Evolutionary conservation across 1,284 basidiomycete species (phyloP).

Genomic region (Papiliotrema flavescens): DNA sequence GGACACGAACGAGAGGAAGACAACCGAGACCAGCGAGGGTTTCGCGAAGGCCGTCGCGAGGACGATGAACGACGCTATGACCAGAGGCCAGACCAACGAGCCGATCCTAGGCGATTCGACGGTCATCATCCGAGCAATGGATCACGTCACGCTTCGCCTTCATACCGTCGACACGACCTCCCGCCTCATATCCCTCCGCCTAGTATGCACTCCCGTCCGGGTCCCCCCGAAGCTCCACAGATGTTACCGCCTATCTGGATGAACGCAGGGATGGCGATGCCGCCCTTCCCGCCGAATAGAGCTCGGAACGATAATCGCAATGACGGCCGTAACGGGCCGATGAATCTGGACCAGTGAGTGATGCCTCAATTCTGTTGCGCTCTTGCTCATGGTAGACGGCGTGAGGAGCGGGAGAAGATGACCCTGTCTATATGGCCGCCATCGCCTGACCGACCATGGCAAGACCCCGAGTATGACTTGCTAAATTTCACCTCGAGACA

Average conservation of each 20-base stretch:
- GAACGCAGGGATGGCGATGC: neutral
- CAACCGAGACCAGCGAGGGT: too few species aligned
- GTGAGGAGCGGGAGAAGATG: constrained; percentile 64
- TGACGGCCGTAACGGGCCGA: neutral
- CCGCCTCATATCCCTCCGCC: neutral
- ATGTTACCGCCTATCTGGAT: neutral
- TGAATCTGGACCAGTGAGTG: constrained; percentile 5
- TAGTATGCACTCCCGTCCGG: too few species aligned
- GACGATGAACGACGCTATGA: neutral
- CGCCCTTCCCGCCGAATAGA: neutral
- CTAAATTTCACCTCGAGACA: constrained; percentile 38
- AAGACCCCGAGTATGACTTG: constrained; percentile 50
- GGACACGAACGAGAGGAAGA: neutral
- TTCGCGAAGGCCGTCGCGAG: neutral
- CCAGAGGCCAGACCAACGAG: neutral
- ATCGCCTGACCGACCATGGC: constrained; percentile 62
- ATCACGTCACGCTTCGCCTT: constrained; percentile 8
- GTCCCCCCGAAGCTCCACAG: neutral
- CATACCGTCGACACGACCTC: constrained; percentile 4
- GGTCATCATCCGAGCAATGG: neutral
- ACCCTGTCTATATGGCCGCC: constrained; percentile 74
- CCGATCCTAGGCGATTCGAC: neutral
- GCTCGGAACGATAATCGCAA: neutral
- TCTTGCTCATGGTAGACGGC: constrained; percentile 57
- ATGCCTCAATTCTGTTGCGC: neutral